Conservation (phyloP, 768 basidiomycete genomes). For the Gymnopilus dilepis region DNA sequence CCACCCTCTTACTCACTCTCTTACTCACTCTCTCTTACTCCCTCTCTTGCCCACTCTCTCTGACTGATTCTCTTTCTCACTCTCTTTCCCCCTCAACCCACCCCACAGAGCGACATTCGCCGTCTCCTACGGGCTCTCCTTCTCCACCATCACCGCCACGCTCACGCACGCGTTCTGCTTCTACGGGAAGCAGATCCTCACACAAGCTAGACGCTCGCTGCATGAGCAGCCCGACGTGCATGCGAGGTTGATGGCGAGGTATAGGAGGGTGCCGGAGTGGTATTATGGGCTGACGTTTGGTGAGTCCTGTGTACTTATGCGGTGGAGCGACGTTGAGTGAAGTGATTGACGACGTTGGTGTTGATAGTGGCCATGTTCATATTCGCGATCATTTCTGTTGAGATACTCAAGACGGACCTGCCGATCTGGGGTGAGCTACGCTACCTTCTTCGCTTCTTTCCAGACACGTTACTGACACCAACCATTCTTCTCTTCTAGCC, state of each 20-base stretch:
- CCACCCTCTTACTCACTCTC: no score
- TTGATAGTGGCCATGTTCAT: constrained; percentile 79
- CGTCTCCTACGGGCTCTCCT: constrained; percentile 75
- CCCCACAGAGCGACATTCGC: constrained; percentile 66
- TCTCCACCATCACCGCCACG: constrained; percentile 75
- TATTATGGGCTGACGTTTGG: constrained; percentile 67
- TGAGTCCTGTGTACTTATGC: neutral
- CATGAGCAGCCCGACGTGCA: constrained; percentile 83
- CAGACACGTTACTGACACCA: constrained; percentile 31
- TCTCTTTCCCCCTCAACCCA: constrained; percentile 48
- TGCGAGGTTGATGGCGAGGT: constrained; percentile 75
- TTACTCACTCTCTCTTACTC: no score
- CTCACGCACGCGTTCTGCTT: constrained; percentile 70
- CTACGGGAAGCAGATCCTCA: constrained; percentile 77
- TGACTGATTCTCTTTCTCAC: neutral
- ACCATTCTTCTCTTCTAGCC: constrained; percentile 45
- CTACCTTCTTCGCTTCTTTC: constrained; percentile 41
- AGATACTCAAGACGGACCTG: constrained; percentile 41
- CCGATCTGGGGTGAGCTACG: constrained; percentile 7
- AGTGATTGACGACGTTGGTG: constrained; percentile 62
- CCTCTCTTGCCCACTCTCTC: constrained; percentile 48
- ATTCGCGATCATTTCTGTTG: constrained; percentile 67
- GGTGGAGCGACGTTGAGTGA: neutral
- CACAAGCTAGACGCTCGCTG: constrained; percentile 67
- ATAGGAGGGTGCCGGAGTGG: constrained; percentile 78